Evolutionary conservation across 2,329 filamentous ascomycete species (phyloP), one percentile per base, ranked within the genome.

Genomic region (Aspergillus ustus): DNA sequence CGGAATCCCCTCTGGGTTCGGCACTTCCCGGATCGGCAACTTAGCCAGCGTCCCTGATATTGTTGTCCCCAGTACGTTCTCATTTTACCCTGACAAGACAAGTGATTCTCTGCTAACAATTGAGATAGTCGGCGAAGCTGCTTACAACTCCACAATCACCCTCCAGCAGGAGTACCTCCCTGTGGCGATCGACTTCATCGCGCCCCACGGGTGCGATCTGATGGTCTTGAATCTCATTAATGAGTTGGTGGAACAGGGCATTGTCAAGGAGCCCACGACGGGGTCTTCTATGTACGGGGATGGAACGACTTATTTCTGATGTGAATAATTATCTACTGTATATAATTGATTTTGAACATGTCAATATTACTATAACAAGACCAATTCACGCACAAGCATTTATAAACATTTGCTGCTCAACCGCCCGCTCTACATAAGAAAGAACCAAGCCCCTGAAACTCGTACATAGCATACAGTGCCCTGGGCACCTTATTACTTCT

Each of bases 191-290:
- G 80, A 86, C 63, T 75, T 89, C 20, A 75, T 89, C 73, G 86
- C 81, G 0, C 83, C 85, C 0, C 83, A 82, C 64, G 86, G 86
- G 0, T 89, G 87, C 63, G 87, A 89, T 72, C 83, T 84, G 0
- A 78, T 88, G 76, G 67, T 89, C 28, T 84, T 83, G 46, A 80
- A 78, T 48, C 70, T 89, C 53, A 83, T 85, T 2, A 75, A 81
- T 53, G 83, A 85, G 46, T 63, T 89, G 59, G 78, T 82, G 1
- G 73, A 73, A 28, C 80, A 77, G 17, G 85, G 84, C 0, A 77
- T 87, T 11, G 54, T 63, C 6, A 48, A 19, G 5, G 34, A 51
- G 19, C 61, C 61, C 2, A 28, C 40, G 9, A 20, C 57, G 5
- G 61, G 61, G 13, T 49, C 44, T 7, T n/a, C 25, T 7, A 56